phyloP scores from a whole-genome alignment of 148 eudicot species.

The Fagopyrum esculentum region DNA sequence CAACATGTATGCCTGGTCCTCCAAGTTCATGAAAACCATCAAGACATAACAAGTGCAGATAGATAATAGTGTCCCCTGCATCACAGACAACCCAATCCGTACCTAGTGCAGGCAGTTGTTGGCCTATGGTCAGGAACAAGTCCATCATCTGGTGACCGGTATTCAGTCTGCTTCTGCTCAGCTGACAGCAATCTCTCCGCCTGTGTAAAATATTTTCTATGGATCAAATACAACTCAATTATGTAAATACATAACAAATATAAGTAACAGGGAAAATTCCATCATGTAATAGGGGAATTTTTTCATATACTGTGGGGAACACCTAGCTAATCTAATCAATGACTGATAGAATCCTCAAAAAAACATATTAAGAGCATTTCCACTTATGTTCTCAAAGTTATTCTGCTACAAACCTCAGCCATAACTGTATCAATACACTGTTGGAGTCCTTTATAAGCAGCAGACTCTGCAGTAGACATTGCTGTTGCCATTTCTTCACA shows the following conservation, averaged over 20 bases:
- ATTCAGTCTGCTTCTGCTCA: slow-evolving; percentile 89
- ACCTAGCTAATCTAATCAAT: not conserved
- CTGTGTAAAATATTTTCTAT: slow-evolving; percentile 27
- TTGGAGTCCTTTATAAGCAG: slow-evolving; percentile 94
- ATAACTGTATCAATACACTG: slow-evolving; percentile 97
- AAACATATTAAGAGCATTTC: not conserved
- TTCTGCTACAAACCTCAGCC: slow-evolving; percentile 75
- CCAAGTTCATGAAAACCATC: not conserved
- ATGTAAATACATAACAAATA: slow-evolving; percentile 12
- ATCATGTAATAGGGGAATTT: not conserved
- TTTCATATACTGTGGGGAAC: not conserved
- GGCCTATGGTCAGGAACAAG: slow-evolving; percentile 90
- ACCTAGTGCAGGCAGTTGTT: slow-evolving; percentile 94
- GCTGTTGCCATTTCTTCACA: slow-evolving; percentile 96
- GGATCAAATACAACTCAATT: slow-evolving; percentile 10
- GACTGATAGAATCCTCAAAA: not conserved
- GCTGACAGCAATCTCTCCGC: slow-evolving; percentile 89
- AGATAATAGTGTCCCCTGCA: not conserved
- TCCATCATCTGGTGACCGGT: slow-evolving; percentile 87
- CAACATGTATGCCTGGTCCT: not conserved
- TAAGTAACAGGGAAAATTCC: not conserved
- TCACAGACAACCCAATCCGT: not conserved
- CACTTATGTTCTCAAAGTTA: not conserved
- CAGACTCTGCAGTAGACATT: slow-evolving; percentile 90
- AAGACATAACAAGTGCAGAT: not conserved